phyloP scores from a whole-genome alignment of 2,329 filamentous ascomycete genomes.

The Diaporthe longicolla region DNA sequence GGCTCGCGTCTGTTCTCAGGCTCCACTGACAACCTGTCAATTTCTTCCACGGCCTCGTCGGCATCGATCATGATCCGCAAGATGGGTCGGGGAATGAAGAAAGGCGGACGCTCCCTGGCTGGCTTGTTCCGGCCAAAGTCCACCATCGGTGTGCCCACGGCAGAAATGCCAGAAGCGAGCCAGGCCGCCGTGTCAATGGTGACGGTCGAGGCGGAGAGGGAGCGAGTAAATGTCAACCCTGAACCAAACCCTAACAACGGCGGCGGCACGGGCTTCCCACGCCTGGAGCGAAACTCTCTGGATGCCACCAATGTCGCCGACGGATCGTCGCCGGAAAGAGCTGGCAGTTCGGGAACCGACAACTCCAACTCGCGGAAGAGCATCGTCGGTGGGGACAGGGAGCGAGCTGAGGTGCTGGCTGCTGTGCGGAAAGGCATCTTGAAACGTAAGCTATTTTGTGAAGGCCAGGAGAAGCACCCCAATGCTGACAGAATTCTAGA shows the following conservation, averaged over 20 bases:
- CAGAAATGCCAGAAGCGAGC: constrained; percentile 79
- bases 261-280: constrained; percentile 86
- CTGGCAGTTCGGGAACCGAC: constrained; percentile 71
- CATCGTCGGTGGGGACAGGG: constrained; percentile 90
- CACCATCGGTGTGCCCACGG: constrained; percentile 80
- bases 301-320: constrained; percentile 71
- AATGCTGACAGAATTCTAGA: constrained; percentile 55
- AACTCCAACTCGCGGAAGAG: constrained; percentile 81
- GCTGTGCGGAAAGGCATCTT: constrained; percentile 96
- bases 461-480: not conserved
- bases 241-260: constrained; percentile 76
- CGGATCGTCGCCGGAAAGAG: constrained; percentile 60
- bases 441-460: constrained; percentile 75
- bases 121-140: constrained; percentile 97
- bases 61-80: constrained; percentile 96
- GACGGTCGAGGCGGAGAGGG: constrained; percentile 92
- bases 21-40: constrained; percentile 94
- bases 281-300: constrained; percentile 84
- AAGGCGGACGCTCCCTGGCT: constrained; percentile 89
- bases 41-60: constrained; percentile 90
- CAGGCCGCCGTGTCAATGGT: constrained; percentile 94
- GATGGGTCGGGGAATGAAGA: constrained; percentile 99
- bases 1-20: constrained; percentile 87
- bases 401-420: constrained; percentile 91
- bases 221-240: constrained; percentile 82